A percentile compares a stretch with the other conserved stretches of the same genome.
Evolutionary conservation across 805 yeast species (phyloP).

Genomic region (Danielia oregonensis): DNA sequence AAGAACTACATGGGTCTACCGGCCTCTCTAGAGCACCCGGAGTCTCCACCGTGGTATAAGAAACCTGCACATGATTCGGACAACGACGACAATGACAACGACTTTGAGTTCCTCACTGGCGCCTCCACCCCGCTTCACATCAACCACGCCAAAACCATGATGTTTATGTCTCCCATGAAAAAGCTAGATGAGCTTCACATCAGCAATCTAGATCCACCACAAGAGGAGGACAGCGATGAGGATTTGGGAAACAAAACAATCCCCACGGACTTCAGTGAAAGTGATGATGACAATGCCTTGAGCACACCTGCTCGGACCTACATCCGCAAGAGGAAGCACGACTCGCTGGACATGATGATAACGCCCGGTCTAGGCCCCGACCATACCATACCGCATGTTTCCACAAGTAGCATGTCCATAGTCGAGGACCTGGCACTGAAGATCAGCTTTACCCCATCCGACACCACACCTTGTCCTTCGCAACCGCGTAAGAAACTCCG

Average conservation of each 20-base stretch:
- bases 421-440: slow-evolving; percentile 15
- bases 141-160: slow-evolving; percentile 9
- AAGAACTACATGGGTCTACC: background rate
- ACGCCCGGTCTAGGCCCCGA: slow-evolving; percentile 20
- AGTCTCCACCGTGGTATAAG: slow-evolving; percentile 10
- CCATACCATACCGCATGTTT: slow-evolving; percentile 11
- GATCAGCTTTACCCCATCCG: slow-evolving; percentile 30
- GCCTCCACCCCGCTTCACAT: slow-evolving; percentile 24
- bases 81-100: slow-evolving; percentile 4
- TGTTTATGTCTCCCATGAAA: slow-evolving; percentile 33
- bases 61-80: slow-evolving; percentile 4
- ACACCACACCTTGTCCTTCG: slow-evolving; percentile 43
- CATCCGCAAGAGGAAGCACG: slow-evolving; percentile 26
- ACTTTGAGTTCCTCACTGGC: slow-evolving; percentile 16
- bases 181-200: slow-evolving; percentile 31
- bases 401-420: slow-evolving; percentile 17
- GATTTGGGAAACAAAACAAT: slow-evolving; percentile 29
- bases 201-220: slow-evolving; percentile 1
- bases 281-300: slow-evolving; percentile 4
- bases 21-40: background rate
- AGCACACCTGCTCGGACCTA: slow-evolving; percentile 18
- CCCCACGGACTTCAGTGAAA: slow-evolving; percentile 12
- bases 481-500: slow-evolving; percentile 38
- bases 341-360: slow-evolving; percentile 23
- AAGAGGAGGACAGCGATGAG: slow-evolving; percentile 5